Base-by-base conservation (phyloP, 495 filamentous ascomycete genomes). In the Penicillium atrosanguineum region DNA sequence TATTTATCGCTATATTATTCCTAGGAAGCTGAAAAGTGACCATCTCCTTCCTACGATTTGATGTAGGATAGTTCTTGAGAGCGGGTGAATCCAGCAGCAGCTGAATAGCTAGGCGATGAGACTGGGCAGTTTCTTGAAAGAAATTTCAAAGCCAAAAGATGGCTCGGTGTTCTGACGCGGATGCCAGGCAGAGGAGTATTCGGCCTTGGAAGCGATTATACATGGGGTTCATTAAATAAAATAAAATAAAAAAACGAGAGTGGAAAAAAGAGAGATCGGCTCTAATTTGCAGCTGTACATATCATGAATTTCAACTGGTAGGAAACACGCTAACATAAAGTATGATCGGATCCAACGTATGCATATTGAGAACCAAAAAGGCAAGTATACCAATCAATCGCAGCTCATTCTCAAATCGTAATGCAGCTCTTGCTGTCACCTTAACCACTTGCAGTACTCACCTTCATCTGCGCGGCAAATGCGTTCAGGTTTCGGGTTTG, bases 401-500 rank as follows among this genome's bases (percentile, higher is more conserved):
- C n/a, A n/a, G n/a, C n/a, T n/a, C n/a, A n/a, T n/a, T n/a, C n/a
- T n/a, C n/a, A n/a, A n/a, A n/a, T n/a, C n/a, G n/a, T n/a, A n/a
- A n/a, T n/a, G n/a, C n/a, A n/a, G n/a, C n/a, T n/a, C n/a, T n/a
- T n/a, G n/a, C n/a, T 39, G 41, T 41, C 3, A 3, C n/a, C 19
- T 62, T 44, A 65, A 18, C 49, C 59, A 55, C 64, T 63, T 1
- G 64, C 67, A 4, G 63, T 65, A 20, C 64, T 71, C 12, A 64
- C 39, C 23, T 64, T 68, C 62, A 78, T 62, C 23, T 74, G 69
- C 0, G 53, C 44, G 5, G 79, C 75, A 61, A 90, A 88, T 0
- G 78, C 78, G 16, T 65, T 69, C 45, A 91, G 79, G 60, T 97
- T 97, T 47, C 94, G 83, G 0, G 94, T 98, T 69, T 98, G 94